Base-by-base conservation (phyloP, 805 yeast genomes). In the Zygotorulaspora chibaensis region DNA sequence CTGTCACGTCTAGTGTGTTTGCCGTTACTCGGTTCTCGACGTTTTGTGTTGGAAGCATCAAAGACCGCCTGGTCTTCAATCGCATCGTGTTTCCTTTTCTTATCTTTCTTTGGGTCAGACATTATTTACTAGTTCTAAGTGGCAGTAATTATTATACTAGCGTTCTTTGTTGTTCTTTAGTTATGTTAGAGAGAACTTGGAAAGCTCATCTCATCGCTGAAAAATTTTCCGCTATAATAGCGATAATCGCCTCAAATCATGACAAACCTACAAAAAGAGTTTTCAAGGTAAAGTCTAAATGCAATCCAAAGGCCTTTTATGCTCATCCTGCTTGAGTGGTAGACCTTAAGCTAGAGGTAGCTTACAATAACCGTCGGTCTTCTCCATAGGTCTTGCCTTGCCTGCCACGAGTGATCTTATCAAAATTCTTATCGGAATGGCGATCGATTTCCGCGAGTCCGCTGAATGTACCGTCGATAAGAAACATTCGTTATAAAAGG, bases 11-110 rank as follows among this genome's bases (percentile, higher is more conserved):
- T 41, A 31, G 42, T 30, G 38, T 44, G 23, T 16, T 25, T 26
- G 28, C 42, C 36, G 47, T 25, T 40, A 20, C 41, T 26, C 28
- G 29, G 35, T 26, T 42, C 47, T 23, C 23, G 29, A 20, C 43
- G 45, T 29, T 43, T 43, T 37, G 35, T 43, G 20, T 39, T 35
- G 50, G 52, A 48, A 40, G 43, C 27, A 45, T 37, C 45, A 38
- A 41, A 48, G 42, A 45, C 48, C 46, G 43, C 54, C 49, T 51
- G 48, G 43, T 51, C 52, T 41, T 46, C 43, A 15, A 38, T 17
- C 13, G 18, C 31, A 37, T 31, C 40, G 29, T 23, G 45, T 42
- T 45, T 48, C 29, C 50, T 50, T 35, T 46, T 50, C 23, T 23
- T 42, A 34, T 45, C 49, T 40, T 39, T 45, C 42, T 20, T 37